Evolutionary conservation across 1,284 basidiomycete species (phyloP).

Genomic region (Sphaerobolus stellatus): DNA sequence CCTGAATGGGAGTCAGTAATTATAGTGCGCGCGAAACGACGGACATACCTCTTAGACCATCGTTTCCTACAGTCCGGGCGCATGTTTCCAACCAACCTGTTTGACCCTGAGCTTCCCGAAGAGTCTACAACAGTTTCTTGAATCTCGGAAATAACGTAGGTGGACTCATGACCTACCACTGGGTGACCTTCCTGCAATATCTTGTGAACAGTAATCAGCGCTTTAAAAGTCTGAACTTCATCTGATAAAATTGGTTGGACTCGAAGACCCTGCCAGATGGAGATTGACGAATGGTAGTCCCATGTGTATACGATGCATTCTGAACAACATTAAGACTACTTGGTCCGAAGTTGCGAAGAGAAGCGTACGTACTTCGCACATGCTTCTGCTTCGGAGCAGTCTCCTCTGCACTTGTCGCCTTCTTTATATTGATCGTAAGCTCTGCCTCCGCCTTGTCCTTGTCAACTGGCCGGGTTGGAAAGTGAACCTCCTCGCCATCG

Average conservation of each 20-base stretch:
- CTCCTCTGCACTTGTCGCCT: slow-evolving; percentile 92
- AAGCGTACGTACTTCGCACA: slow-evolving; percentile 70
- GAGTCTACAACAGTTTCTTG: slow-evolving; percentile 54
- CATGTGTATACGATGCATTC: slow-evolving; percentile 97
- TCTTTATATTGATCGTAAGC: slow-evolving; percentile 92
- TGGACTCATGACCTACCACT: slow-evolving; percentile 54
- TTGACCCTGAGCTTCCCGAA: slow-evolving; percentile 95
- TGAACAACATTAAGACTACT: slow-evolving; percentile 34
- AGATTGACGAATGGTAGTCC: slow-evolving; percentile 97
- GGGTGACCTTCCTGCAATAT: slow-evolving; percentile 95
- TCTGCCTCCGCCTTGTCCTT: slow-evolving; percentile 95
- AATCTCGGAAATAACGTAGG: slow-evolving; percentile 1
- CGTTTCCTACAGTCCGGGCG: slow-evolving; percentile 80
- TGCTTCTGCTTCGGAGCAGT: slow-evolving; percentile 95
- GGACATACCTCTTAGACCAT: slow-evolving; percentile 70
- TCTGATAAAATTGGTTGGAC: slow-evolving; percentile 94
- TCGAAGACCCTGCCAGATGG: slow-evolving; percentile 93
- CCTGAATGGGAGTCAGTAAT: slow-evolving; percentile 45
- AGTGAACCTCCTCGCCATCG: slow-evolving; percentile 78
- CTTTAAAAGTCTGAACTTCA: slow-evolving; percentile 96
- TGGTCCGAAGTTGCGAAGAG: neutral
- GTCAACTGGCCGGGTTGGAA: slow-evolving; percentile 93
- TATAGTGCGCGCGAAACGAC: neutral
- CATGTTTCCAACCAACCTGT: slow-evolving; percentile 97
- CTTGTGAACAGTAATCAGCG: slow-evolving; percentile 93